A percentile compares a stretch with the other conserved stretches of the same genome.
Evolutionary conservation across 2,329 filamentous ascomycete species (phyloP).

Genomic region (Penicillium sp.): DNA sequence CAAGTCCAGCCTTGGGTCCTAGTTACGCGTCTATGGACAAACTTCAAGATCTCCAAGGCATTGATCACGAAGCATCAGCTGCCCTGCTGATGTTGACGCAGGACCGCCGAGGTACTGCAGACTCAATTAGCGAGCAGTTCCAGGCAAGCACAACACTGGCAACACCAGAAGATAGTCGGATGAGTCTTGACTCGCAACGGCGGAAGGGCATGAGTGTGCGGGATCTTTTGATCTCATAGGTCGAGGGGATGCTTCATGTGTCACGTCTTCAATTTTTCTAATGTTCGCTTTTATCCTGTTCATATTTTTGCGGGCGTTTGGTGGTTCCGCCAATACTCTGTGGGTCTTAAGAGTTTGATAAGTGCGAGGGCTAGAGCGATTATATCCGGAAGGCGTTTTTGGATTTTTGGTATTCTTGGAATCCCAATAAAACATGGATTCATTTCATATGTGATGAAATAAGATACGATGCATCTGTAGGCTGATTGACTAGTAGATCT

Average conservation of each 20-base stretch:
- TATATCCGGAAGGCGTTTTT: background rate
- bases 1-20: conserved; percentile 42
- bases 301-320: background rate
- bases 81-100: conserved; percentile 86
- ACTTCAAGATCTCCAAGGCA: conserved; percentile 29
- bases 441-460: background rate
- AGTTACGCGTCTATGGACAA: conserved; percentile 29
- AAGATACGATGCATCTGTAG: background rate
- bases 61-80: conserved; percentile 81
- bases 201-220: conserved; percentile 59
- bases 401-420: background rate
- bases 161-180: conserved; percentile 9
- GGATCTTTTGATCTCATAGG: conserved; percentile 57
- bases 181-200: conserved; percentile 30
- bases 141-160: conserved; percentile 6
- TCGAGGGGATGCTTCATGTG: background rate
- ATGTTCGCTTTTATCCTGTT: background rate
- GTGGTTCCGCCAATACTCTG: background rate
- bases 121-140: conserved; percentile 35
- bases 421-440: background rate
- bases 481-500: too few relatives aligned
- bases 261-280: conserved; percentile 6
- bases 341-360: background rate
- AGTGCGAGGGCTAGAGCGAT: background rate
- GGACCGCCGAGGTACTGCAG: conserved; percentile 64